Conservation (phyloP, 768 basidiomycete genomes). For the Kwoniella botswanensis region DNA sequence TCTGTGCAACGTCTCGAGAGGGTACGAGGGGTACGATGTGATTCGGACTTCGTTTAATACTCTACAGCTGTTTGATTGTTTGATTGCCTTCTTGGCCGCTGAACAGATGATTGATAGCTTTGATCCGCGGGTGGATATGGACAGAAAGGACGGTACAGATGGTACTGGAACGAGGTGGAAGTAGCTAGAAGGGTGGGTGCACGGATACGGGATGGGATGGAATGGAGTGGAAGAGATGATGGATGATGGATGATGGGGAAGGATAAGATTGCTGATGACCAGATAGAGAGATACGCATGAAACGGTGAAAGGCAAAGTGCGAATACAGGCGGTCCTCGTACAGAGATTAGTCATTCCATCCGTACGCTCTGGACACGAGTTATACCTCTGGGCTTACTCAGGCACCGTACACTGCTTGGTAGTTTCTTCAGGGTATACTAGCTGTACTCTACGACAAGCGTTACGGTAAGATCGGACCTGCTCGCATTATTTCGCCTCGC, state of each 20-base stretch:
- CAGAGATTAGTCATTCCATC: not conserved
- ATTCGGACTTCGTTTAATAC: slow-evolving; percentile 9
- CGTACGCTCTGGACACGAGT: no score
- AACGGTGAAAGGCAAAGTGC: slow-evolving; percentile 1
- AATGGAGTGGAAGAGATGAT: not conserved
- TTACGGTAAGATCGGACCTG: not conserved
- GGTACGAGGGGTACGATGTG: not conserved
- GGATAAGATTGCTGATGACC: not conserved
- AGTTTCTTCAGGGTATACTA: not conserved
- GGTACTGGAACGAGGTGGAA: not conserved
- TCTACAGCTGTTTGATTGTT: not conserved
- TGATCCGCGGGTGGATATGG: slow-evolving; percentile 11
- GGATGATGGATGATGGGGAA: not conserved
- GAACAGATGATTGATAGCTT: not conserved
- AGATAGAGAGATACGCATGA: not conserved
- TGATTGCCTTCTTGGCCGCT: not conserved
- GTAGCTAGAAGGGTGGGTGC: not conserved
- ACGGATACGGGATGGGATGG: not conserved
- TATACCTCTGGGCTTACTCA: not conserved
- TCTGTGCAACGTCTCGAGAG: not conserved
- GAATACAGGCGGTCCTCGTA: slow-evolving; percentile 14
- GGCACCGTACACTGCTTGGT: not conserved
- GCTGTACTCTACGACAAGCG: not conserved
- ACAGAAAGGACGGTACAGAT: not conserved
- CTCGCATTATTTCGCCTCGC: not conserved